phyloP scores from a whole-genome alignment of 2,329 filamentous ascomycete species.

The Clonostachys byssicola region DNA sequence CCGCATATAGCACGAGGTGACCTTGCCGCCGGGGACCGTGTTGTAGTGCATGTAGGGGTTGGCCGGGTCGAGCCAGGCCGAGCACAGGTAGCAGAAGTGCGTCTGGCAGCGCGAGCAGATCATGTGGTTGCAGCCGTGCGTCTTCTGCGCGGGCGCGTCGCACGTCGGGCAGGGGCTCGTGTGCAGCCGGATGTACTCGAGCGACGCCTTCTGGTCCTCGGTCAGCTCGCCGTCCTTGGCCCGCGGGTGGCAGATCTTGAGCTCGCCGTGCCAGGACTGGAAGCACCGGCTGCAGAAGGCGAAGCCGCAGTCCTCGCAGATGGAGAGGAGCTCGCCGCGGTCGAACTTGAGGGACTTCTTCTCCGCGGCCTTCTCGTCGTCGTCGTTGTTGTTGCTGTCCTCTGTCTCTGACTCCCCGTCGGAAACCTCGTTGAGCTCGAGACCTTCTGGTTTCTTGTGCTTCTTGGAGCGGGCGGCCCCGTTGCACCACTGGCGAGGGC shows the following conservation, averaged over 20 bases:
- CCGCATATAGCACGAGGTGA: constrained; percentile 72
- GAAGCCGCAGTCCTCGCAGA: constrained; percentile 86
- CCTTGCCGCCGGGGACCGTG: constrained; percentile 41
- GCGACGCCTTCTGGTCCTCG: constrained; percentile 79
- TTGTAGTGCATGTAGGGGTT: constrained; percentile 94
- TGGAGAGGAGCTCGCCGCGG: constrained; percentile 62
- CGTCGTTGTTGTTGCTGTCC: constrained; percentile 14
- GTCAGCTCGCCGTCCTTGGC: constrained; percentile 67
- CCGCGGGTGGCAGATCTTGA: constrained; percentile 63
- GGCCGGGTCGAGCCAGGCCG: constrained; percentile 72
- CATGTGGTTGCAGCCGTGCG: constrained; percentile 96
- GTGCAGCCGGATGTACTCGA: constrained; percentile 77
- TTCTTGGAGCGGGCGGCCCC: constrained; percentile 76
- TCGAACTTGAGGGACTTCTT: constrained; percentile 23
- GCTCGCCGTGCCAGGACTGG: constrained; percentile 91
- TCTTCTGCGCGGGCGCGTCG: constrained; percentile 80
- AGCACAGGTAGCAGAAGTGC: constrained; percentile 95
- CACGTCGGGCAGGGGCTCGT: constrained; percentile 90
- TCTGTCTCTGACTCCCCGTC: constrained; percentile 46
- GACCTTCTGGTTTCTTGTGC: constrained; percentile 66
- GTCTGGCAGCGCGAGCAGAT: constrained; percentile 83
- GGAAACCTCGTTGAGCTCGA: constrained; percentile 54
- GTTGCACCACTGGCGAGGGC: constrained; percentile 88
- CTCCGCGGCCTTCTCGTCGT: constrained; percentile 18
- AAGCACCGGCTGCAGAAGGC: constrained; percentile 74